Evolutionary conservation across 345 rosid species (phyloP), one percentile per base, ranked within the genome.

Genomic region (Eutrema heterophyllum): DNA sequence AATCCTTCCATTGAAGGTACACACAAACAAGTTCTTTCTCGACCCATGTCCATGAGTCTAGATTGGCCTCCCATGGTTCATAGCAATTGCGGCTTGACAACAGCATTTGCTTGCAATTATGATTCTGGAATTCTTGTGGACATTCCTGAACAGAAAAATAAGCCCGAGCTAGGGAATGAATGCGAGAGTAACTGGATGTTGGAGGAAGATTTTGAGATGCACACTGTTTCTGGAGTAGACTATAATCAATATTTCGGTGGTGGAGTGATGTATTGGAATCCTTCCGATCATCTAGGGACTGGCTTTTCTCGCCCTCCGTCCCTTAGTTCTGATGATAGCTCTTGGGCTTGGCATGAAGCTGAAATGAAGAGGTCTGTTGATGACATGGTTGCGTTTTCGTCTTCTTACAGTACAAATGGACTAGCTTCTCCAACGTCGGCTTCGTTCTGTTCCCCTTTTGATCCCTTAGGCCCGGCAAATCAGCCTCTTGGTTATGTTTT

Each of bases 31-130:
- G 82, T 87, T 77, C 73, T 91, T 40, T 36, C 98, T 71, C 91
- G 80, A 70, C 88, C 96, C 45, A 67, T 91, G 75, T 84, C 92
- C 68, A 84, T 88, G 96, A 94, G 97, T 83, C 82, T 86, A 75
- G 98, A 94, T 81, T 94, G 98, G 96, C 98, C 97, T 55, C 97
- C 96, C 54, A 75, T 89, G 87, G 97, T 94, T 76, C 87, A 87
- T 79, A 86, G 86, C 83, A 81, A 81, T 58, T 83, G 84, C 76
- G 89, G 93, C 51, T 67, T 89, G 72, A 81, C 86, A 63, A 84
- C 97, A 52, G 82, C 93, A 30, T 62, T 91, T 73, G 48, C 91
- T 11, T 83, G 90, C 73, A 87, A 83, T 79, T 89, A 85, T 78
- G 97, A 89, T 81, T 72, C 92, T 55, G 93, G 92, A 68, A 84